Base-by-base conservation (phyloP, 768 basidiomycete genomes). In the Trametes gibbosa region DNA sequence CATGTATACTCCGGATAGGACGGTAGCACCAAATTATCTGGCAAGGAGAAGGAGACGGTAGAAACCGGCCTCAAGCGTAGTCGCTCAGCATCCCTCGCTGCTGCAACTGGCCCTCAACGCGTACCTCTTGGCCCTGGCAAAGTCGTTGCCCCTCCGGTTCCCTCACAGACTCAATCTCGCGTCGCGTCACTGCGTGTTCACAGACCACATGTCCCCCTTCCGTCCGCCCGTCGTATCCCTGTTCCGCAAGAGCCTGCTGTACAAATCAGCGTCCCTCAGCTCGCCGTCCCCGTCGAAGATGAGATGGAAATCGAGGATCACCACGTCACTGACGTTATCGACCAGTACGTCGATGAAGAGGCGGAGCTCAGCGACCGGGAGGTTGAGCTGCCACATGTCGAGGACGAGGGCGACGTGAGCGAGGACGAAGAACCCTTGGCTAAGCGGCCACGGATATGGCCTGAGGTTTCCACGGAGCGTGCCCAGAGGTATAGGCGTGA, bases 391-490 rank as follows among this genome's bases (percentile, higher is more conserved):
- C 41, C 24, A 13, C 56, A 62, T 3, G 56, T 51, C 14, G 60
- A 59, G 32, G 64, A 60, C 24, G 54, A 48, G 32, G 61, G 50
- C 17, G 54, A 56, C 12, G 50, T 59, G 37, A 32, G 46, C 46
- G 46, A 63, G 57, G 50, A 47, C 24, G 64, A 58, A 39, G 61
- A 65, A 50, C 27, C 47, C 23, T 13, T 55, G 16, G 43, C 49
- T 63, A 75, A 50, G 81, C 80, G 62, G 70, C 75, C 23, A 70
- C 80, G 83, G 52, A 68, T 86, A 45, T 92, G 90, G 89, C 90
- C 90, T n/a, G 85, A 89, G 41, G 75, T 86, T 57, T 77, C 82
- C 23, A 86, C 89, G 3, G 83, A 83, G 41, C 83, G 79, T 59
- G 83, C 81, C 9, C 69, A 78, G 56, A 77, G 76, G 63, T 87